Base-by-base conservation (phyloP, 2,329 filamentous ascomycete genomes). In the Pseudophaeomoniella oleicola region DNA sequence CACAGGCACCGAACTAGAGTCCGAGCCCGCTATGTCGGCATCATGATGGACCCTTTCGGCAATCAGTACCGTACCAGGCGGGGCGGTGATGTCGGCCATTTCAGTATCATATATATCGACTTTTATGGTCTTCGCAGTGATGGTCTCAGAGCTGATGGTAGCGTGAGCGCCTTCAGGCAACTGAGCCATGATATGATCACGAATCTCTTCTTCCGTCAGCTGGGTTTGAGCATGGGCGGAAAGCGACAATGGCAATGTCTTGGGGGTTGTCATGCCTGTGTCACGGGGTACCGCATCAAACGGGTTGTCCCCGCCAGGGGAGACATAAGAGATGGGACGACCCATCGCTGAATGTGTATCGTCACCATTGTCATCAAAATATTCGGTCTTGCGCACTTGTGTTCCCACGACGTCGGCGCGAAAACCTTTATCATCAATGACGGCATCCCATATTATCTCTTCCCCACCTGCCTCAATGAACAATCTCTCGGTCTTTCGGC, bases 311-410 rank as follows among this genome's bases (percentile, higher is more conserved):
- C 44, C 50, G 3, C 53, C 52, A 4, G 59, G 53, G 32, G 55
- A 53, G 34, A 61, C 45, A 36, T 64, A 64, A 6, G 65, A 66
- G 72, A 76, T 43, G 69, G 69, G 42, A 58, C 72, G 64, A 32
- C 57, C 62, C 30, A 51, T 53, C 45, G 12, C n/a, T n/a, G 69
- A 66, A 3, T 62, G 56, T 2, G 63, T 48, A 16, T 65, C 62
- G 19, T 71, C 64, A 6, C 64, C 57, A 2, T 60, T 59, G 31
- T 42, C 37, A 16, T 46, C 42, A 4, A 45, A 34, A 35, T 52
- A 55, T 31, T 51, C 51, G 30, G 56, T 50, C 34, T 52, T 52
- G 6, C 22, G 22, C n/a, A 27, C 9, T 39, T 54, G 55, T 27
- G 57, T 59, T n/a, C 57, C 59, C 13, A 66, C 53, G 33, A 66